These are phyloP conservation scores for Trapa incisa DNA, from an alignment of 345 rosid species.

Conservation along the genomic window DNA sequence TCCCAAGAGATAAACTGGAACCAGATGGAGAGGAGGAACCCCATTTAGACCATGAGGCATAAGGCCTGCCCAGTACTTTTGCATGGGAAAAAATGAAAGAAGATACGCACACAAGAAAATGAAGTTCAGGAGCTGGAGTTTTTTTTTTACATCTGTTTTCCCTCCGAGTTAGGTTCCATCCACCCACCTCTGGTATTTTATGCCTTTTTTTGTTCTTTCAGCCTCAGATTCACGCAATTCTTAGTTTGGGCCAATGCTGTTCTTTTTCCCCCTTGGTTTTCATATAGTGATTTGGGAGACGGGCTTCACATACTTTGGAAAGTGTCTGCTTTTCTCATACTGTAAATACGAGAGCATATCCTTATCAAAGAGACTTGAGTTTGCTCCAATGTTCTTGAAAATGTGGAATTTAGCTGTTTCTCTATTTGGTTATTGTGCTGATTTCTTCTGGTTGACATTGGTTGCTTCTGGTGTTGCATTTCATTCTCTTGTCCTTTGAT, in stretches of 20 bases:
- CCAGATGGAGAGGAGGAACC: slow-evolving; percentile 33
- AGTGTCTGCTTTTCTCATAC: slow-evolving; percentile 31
- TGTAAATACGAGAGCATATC: slow-evolving; percentile 46
- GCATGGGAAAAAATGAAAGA: background rate
- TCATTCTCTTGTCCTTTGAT: background rate
- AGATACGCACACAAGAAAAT: background rate
- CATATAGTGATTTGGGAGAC: slow-evolving; percentile 16
- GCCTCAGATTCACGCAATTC: background rate
- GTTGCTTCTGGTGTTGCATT: background rate
- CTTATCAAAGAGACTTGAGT: slow-evolving; percentile 27
- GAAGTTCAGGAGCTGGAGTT: slow-evolving; percentile 13
- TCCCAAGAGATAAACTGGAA: slow-evolving; percentile 40
- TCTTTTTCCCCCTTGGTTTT: slow-evolving; percentile 2
- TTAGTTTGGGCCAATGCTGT: background rate
- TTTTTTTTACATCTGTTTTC: slow-evolving; percentile 4
- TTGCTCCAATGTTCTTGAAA: slow-evolving; percentile 12
- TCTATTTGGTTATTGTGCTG: background rate
- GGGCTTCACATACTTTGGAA: slow-evolving; percentile 26
- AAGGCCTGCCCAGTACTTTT: background rate
- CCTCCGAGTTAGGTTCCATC: background rate
- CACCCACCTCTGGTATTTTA: slow-evolving; percentile 9
- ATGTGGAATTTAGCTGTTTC: background rate
- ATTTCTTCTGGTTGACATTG: background rate
- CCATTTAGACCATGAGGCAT: slow-evolving; percentile 20
- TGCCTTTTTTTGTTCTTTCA: slow-evolving; percentile 13